Base-by-base conservation (phyloP, 164 flowering plant genomes). In the Malania oleifera region DNA sequence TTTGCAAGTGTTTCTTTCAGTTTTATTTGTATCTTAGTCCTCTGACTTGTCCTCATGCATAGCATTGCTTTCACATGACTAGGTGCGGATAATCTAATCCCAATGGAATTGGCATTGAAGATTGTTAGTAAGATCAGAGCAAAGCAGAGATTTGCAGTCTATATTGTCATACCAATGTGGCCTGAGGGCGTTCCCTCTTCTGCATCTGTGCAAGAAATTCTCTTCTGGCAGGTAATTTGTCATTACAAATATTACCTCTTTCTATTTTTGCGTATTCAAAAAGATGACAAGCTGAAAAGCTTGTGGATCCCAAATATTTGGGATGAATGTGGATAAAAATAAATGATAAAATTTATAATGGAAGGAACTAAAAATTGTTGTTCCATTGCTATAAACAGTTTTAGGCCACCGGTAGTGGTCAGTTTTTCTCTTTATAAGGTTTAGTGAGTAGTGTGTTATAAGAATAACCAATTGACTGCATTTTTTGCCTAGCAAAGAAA, bases 121-220 rank as follows among this genome's bases (percentile, higher is more conserved):
- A 77, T 82, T 50, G 82, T 70, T 6, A 85, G 88, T 61, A 85
- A 85, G 67, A 85, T 85, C 54, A 76, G 78, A 65, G 84, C 86
- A 48, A 74, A 69, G 13, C 80, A 85, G 68, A 77, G 88, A 71
- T 85, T 85, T 68, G 61, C 84, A 5, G 91, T 83, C 44, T 85
- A 82, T 60, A 43, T 85, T 35, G 78, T 81, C 50, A 73, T 85
- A 31, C 91, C 91, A 45, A 85, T 85, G 91, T 85, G 88, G 88
- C 88, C 88, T 38, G 91, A 85, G 65, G 91, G 91, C 35, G 71
- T 57, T 51, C 88, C 91, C 1, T 55, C 80, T 31, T 76, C 83
- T 66, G 76, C 73, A n/a, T 58, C 86, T 20, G 83, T 81, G 61
- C 91, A 85, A 63, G 80, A 79, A 71, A 81, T 85, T 64, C 80